phyloP scores from a whole-genome alignment of 73 alveolate species.

The Paramecium primaurelia region DNA sequence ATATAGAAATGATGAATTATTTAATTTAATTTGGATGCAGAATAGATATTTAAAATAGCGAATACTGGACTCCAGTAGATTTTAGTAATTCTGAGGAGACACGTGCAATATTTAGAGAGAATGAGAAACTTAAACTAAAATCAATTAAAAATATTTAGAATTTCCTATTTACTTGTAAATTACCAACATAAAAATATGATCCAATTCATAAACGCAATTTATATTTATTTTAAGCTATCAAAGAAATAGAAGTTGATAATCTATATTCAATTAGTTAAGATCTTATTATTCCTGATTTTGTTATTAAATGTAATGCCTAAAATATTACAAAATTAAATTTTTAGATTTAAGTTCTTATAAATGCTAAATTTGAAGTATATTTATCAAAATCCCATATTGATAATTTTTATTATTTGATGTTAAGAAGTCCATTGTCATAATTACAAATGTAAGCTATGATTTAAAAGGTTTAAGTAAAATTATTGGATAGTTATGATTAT shows the following conservation, averaged over 20 bases:
- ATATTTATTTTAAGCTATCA: neutral
- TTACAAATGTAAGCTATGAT: constrained; percentile 15
- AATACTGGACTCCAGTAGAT: constrained; percentile 37
- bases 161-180: neutral
- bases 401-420: constrained; percentile 25
- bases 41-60: neutral
- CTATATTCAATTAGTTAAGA: neutral
- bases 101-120: neutral
- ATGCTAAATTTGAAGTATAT: constrained; percentile 50
- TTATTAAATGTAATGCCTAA: neutral
- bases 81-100: neutral
- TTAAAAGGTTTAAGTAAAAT: constrained; percentile 35
- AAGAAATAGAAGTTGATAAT: neutral
- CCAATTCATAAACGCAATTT: neutral
- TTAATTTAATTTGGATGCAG: neutral
- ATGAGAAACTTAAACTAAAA: neutral
- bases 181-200: neutral
- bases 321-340: constrained; percentile 13
- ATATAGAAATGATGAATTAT: neutral
- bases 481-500: constrained; percentile 53
- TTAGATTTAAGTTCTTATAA: constrained; percentile 14
- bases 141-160: neutral
- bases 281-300: constrained; percentile 47
- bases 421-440: constrained; percentile 16
- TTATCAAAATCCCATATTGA: neutral